These are phyloP conservation scores for Trapa bicornis DNA, from an alignment of 345 rosid genomes.

Conservation along the genomic window DNA sequence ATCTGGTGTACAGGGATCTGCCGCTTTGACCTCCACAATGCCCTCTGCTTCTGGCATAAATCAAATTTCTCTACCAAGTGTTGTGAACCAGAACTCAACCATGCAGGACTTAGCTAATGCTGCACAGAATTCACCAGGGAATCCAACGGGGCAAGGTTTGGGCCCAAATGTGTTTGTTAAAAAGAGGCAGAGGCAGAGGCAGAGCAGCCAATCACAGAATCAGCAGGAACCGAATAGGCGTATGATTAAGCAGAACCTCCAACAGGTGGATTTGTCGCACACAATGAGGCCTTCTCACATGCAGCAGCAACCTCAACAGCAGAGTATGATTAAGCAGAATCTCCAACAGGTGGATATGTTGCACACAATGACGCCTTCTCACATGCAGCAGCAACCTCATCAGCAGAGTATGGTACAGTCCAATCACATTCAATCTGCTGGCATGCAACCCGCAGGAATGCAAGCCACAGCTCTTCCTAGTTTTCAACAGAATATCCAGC, in stretches of 20 bases:
- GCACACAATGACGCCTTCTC: too few relatives aligned
- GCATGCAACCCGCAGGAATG: slow-evolving; percentile 47
- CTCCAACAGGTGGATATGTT: too few relatives aligned
- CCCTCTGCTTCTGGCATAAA: slow-evolving; percentile 45
- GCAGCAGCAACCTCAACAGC: slow-evolving; percentile 21
- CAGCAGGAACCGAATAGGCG: slow-evolving; percentile 43
- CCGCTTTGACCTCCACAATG: slow-evolving; percentile 51
- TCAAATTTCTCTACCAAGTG: slow-evolving; percentile 35
- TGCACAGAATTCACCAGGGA: slow-evolving; percentile 48
- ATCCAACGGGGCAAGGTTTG: slow-evolving; percentile 48
- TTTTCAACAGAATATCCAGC: slow-evolving; percentile 63
- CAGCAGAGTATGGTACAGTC: slow-evolving; percentile 54
- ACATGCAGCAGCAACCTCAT: slow-evolving; percentile 26
- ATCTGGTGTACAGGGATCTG: slow-evolving; percentile 48
- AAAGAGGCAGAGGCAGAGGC: slow-evolving; percentile 71
- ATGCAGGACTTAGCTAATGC: slow-evolving; percentile 59
- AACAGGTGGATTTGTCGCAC: slow-evolving; percentile 54
- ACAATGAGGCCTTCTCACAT: slow-evolving; percentile 50
- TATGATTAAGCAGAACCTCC: slow-evolving; percentile 48
- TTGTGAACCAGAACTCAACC: slow-evolving; percentile 49
- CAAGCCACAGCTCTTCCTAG: slow-evolving; percentile 43
- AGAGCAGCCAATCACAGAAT: slow-evolving; percentile 57
- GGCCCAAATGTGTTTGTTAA: slow-evolving; percentile 39
- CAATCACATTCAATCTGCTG: slow-evolving; percentile 53
- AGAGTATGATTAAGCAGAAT: too few relatives aligned